Evolutionary conservation across 2,329 filamentous ascomycete species (phyloP).

Genomic region (Neonectria magnoliae): DNA sequence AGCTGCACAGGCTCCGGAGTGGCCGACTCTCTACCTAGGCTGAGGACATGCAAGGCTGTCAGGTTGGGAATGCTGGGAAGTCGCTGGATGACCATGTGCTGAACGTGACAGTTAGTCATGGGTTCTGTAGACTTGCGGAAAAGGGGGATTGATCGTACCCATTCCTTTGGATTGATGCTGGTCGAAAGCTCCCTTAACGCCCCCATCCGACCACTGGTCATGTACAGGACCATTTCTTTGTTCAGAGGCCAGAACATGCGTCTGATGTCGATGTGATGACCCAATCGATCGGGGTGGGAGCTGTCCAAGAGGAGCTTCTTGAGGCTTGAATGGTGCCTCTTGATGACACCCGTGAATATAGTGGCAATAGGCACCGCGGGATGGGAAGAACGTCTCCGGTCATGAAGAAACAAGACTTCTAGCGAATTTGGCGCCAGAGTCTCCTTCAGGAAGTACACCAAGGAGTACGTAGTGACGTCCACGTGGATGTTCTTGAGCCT

Average conservation of each 20-base stretch:
- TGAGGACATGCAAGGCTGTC: constrained; percentile 22
- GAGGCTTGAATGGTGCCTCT: constrained; percentile 28
- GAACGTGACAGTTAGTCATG: constrained; percentile 1
- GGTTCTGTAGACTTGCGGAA: not conserved
- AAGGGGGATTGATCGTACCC: constrained; percentile 12
- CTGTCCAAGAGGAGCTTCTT: constrained; percentile 29
- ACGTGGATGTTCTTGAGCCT: constrained; percentile 27
- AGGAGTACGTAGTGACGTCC: constrained; percentile 24
- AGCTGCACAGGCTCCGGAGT: constrained; percentile 9
- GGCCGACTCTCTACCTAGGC: constrained; percentile 14
- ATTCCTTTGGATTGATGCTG: constrained; percentile 17
- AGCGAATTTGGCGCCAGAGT: constrained; percentile 26
- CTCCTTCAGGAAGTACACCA: constrained; percentile 26
- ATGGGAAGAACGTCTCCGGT: constrained; percentile 15
- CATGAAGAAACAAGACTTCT: constrained; percentile 26
- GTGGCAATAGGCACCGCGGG: constrained; percentile 22
- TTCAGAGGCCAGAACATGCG: constrained; percentile 23
- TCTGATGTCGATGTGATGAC: constrained; percentile 11
- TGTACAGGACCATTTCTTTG: constrained; percentile 23
- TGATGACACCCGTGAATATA: constrained; percentile 21
- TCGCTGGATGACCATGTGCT: constrained; percentile 27
- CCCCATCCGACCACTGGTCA: constrained; percentile 28
- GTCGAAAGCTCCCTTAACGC: constrained; percentile 26
- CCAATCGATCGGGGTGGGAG: constrained; percentile 16
- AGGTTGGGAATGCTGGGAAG: constrained; percentile 25